These are phyloP conservation scores for Themeda triandra DNA, from an alignment of 176 grass and related monocot genomes.

Conservation along the genomic window DNA sequence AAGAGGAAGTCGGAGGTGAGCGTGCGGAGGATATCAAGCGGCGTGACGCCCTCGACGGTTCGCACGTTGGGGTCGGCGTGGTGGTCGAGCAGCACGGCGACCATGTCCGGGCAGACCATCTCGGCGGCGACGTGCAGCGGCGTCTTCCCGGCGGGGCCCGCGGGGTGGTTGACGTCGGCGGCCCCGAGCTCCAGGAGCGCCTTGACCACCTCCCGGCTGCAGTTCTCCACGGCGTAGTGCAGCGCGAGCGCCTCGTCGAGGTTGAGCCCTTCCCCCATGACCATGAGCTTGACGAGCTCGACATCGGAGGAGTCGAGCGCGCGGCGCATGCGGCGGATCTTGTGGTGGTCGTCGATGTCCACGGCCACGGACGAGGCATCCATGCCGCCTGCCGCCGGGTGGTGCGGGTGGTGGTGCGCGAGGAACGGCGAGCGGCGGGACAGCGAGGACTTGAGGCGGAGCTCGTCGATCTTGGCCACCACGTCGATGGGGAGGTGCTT, in stretches of 20 bases:
- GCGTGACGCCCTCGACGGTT: slow-evolving; percentile 92
- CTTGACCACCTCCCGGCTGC: slow-evolving; percentile 98
- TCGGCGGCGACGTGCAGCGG: slow-evolving; percentile 94
- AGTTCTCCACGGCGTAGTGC: slow-evolving; percentile 97
- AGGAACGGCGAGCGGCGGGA: slow-evolving; percentile 72
- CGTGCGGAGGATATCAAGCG: slow-evolving; percentile 87
- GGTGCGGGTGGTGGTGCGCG: slow-evolving; percentile 57
- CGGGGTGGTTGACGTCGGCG: slow-evolving; percentile 90
- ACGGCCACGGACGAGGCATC: slow-evolving; percentile 23
- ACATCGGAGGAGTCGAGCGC: slow-evolving; percentile 97
- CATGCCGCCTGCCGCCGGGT: slow-evolving; percentile 29
- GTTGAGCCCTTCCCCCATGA: slow-evolving; percentile 98
- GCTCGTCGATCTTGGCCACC: slow-evolving; percentile 91
- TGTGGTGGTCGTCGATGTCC: slow-evolving; percentile 85
- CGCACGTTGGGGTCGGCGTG: slow-evolving; percentile 98
- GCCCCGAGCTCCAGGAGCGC: slow-evolving; percentile 93
- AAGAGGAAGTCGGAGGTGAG: slow-evolving; percentile 99
- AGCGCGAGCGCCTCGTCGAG: slow-evolving; percentile 94
- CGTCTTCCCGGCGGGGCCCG: slow-evolving; percentile 79
- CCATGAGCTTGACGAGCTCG: slow-evolving; percentile 98
- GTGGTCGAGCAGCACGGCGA: slow-evolving; percentile 96
- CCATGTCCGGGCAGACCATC: slow-evolving; percentile 99
- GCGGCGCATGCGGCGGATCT: slow-evolving; percentile 98
- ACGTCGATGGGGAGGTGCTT: slow-evolving; percentile 94
- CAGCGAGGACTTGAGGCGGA: slow-evolving; percentile 83